These are phyloP conservation scores for Volutella citrinella DNA, from an alignment of 2,329 filamentous ascomycete genomes.

Conservation along the genomic window DNA sequence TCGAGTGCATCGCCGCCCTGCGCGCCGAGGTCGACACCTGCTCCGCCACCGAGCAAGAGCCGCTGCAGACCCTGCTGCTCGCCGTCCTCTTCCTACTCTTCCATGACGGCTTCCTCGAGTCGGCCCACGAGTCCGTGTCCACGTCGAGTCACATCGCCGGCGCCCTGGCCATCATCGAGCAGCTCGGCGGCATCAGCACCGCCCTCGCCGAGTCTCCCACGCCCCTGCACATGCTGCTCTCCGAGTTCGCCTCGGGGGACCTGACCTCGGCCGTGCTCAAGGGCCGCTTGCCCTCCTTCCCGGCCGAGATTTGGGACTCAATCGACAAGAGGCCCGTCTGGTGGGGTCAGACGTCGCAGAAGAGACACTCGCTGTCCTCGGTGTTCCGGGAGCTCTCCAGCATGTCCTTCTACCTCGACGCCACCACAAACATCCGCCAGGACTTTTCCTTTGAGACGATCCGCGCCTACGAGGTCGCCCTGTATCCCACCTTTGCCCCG, in stretches of 20 bases:
- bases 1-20: slow-evolving; percentile 30
- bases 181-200: slow-evolving; percentile 25
- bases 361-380: slow-evolving; percentile 31
- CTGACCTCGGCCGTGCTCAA: slow-evolving; percentile 40
- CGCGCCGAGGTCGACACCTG: slow-evolving; percentile 31
- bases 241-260: slow-evolving; percentile 42
- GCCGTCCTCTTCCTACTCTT: slow-evolving; percentile 43
- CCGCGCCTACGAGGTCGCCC: slow-evolving; percentile 24
- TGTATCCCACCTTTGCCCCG: too few relatives aligned
- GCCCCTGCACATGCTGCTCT: slow-evolving; percentile 36
- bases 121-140: slow-evolving; percentile 27
- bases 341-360: slow-evolving; percentile 38
- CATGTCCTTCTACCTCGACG: slow-evolving; percentile 28
- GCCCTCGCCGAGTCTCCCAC: slow-evolving; percentile 24
- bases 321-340: slow-evolving; percentile 39
- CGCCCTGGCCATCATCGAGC: slow-evolving; percentile 33
- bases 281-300: slow-evolving; percentile 35
- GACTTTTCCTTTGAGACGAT: slow-evolving; percentile 28
- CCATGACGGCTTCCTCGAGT: slow-evolving; percentile 37
- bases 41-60: slow-evolving; percentile 26
- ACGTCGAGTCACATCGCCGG: slow-evolving; percentile 34
- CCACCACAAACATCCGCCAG: slow-evolving; percentile 10
- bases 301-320: slow-evolving; percentile 34
- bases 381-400: slow-evolving; percentile 31
- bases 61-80: slow-evolving; percentile 32